Evolutionary conservation across 345 rosid species (phyloP).

Genomic region (Citrus unshiu): DNA sequence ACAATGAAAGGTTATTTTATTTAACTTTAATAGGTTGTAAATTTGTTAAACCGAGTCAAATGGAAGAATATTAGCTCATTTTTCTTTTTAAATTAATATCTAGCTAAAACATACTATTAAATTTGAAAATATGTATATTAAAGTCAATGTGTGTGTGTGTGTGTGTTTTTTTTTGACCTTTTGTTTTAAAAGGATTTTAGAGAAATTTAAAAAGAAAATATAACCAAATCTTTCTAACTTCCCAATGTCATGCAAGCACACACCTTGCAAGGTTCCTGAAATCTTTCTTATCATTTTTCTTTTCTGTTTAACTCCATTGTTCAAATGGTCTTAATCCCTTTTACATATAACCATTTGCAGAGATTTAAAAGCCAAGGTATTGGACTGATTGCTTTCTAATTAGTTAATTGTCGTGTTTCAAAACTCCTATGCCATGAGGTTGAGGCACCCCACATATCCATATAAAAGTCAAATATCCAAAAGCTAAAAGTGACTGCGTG

Average conservation of each 20-base stretch:
- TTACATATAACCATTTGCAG: neutral
- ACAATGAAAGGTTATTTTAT: too few species aligned
- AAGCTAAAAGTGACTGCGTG: neutral
- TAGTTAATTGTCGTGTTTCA: neutral
- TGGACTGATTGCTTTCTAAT: neutral
- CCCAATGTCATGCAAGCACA: neutral
- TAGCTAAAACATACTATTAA: too few species aligned
- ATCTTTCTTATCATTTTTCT: too few species aligned
- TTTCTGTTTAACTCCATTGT: too few species aligned
- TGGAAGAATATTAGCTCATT: too few species aligned
- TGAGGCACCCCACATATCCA: neutral
- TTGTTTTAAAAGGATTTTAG: neutral
- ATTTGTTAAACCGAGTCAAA: too few species aligned
- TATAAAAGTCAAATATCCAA: neutral
- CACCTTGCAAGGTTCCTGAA: neutral
- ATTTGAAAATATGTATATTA: too few species aligned
- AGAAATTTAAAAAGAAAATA: neutral
- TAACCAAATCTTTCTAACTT: neutral
- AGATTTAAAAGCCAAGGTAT: neutral
- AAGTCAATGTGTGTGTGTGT: too few species aligned
- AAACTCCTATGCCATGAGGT: neutral
- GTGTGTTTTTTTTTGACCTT: too few species aligned
- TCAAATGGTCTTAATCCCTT: neutral
- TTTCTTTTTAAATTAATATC: too few species aligned
- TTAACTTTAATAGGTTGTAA: too few species aligned